These are phyloP conservation scores for Pulveroboletus sp. DNA, from an alignment of 768 basidiomycete species.

Conservation along the genomic window DNA sequence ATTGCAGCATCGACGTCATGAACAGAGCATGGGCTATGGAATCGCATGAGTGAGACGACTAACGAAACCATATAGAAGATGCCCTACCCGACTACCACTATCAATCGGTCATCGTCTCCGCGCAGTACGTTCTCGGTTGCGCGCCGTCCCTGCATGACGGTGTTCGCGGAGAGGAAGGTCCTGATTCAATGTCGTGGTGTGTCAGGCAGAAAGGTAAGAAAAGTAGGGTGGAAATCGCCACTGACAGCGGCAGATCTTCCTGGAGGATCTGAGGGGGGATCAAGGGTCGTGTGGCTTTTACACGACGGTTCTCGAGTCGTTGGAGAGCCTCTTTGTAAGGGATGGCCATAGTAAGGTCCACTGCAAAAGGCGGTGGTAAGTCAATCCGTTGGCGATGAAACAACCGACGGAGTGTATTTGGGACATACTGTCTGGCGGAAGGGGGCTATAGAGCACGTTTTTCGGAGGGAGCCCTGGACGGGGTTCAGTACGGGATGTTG, in stretches of 20 bases:
- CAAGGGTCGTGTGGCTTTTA: slow-evolving; percentile 80
- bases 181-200: slow-evolving; percentile 33
- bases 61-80: neutral
- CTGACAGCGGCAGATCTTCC: slow-evolving; percentile 87
- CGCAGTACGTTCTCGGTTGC: slow-evolving; percentile 73
- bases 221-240: neutral
- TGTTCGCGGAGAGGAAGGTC: slow-evolving; percentile 76
- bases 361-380: slow-evolving; percentile 9
- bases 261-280: slow-evolving; percentile 94
- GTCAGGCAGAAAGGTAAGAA: neutral
- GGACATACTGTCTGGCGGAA: slow-evolving; percentile 17
- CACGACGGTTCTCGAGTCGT: slow-evolving; percentile 82
- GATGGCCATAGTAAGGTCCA: slow-evolving; percentile 59
- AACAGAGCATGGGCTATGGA: slow-evolving; percentile 82
- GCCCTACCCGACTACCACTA: slow-evolving; percentile 84
- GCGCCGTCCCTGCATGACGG: slow-evolving; percentile 80
- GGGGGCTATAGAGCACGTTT: neutral
- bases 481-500: slow-evolving; percentile 5
- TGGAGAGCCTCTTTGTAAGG: slow-evolving; percentile 74
- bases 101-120: slow-evolving; percentile 86
- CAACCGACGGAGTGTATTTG: neutral
- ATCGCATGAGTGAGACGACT: slow-evolving; percentile 4
- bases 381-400: slow-evolving; percentile 18
- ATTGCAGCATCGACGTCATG: slow-evolving; percentile 83
- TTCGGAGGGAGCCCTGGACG: no score